Base-by-base conservation (phyloP, 2,329 filamentous ascomycete species). In the Fusarium scirpi region DNA sequence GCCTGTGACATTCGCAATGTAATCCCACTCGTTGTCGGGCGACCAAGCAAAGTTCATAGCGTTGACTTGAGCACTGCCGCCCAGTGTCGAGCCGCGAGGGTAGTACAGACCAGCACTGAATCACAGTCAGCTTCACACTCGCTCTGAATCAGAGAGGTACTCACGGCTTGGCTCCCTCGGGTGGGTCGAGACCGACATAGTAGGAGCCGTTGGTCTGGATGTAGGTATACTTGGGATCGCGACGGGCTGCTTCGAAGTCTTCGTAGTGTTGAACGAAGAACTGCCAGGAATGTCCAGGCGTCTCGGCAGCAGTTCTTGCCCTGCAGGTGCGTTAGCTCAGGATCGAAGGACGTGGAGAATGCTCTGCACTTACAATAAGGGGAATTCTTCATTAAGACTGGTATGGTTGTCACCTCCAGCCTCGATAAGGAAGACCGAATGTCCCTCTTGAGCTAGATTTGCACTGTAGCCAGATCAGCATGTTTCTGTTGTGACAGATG, bases 201-300 rank as follows among this genome's bases (percentile, higher is more conserved):
- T 63, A 63, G 0, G 58, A 62, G 0, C 60, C 58, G 5, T 63
- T 63, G 27, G 58, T 41, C 22, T 62, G 60, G 10, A 62, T 62
- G 9, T 63, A 63, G 20, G 60, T 63, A 6, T 55, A 62, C 27
- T 62, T 62, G 0, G 58, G 58, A 34, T 62, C 58, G 2, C 58
- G 58, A 3, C 58, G 60, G 8, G 60, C 60, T 5, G 18, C 46
- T 3, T 55, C 58, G 7, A 62, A 62, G 8, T 62, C 60, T 3
- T 62, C 5, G 38, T 61, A 62, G 18, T 62, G 59, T 0, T 62
- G n/a, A 20, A 62, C 58, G 4, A 62, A 62, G 27, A 62, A 62
- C 24, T 62, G 46, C 46, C 58, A 62, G 0, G 58, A 62, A 0
- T 62, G 60, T 0, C 58, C 58, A 0, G 60, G 60, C 5, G 58